Evolutionary conservation across 208 protist genomes (phyloP).

Genomic region (Vickermania ingenoplastis): DNA sequence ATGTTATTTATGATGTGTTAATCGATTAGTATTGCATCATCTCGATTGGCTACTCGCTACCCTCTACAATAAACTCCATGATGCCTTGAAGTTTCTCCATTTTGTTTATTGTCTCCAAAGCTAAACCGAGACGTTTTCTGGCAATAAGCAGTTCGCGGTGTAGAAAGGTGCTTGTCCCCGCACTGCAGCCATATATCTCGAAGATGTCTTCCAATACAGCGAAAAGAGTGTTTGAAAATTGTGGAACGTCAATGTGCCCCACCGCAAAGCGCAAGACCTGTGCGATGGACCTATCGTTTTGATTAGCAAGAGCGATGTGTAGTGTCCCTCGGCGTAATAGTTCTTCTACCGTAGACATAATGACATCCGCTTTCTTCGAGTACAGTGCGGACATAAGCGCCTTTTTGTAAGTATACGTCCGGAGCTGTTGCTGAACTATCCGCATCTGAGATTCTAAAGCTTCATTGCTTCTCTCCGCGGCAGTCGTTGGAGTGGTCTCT

Average conservation of each 20-base stretch:
- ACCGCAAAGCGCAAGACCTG: constrained; percentile 67
- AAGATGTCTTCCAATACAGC: constrained; percentile 69
- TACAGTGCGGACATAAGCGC: constrained; percentile 71
- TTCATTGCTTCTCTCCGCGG: background rate
- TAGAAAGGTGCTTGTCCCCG: constrained; percentile 60
- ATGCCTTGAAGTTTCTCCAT: constrained; percentile 62
- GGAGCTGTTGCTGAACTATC: constrained; percentile 50
- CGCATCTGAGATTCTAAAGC: constrained; percentile 41
- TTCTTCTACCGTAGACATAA: constrained; percentile 81
- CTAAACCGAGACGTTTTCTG: constrained; percentile 45
- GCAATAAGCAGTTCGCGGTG: constrained; percentile 65
- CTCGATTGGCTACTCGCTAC: too few relatives aligned
- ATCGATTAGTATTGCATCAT: too few relatives aligned
- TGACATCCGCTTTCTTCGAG: constrained; percentile 50
- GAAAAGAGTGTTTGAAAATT: constrained; percentile 69
- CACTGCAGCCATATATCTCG: constrained; percentile 61
- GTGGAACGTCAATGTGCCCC: constrained; percentile 57
- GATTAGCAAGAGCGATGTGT: constrained; percentile 72
- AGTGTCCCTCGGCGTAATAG: constrained; percentile 65
- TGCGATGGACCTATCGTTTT: constrained; percentile 74
- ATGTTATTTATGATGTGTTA: too few relatives aligned
- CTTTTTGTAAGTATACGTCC: constrained; percentile 67
- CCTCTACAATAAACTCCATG: constrained; percentile 79
- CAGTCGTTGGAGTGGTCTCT: background rate
- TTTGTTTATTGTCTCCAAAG: constrained; percentile 38